Evolutionary conservation across 2,329 filamentous ascomycete genomes (phyloP).

Genomic region (Thelonectria olida): DNA sequence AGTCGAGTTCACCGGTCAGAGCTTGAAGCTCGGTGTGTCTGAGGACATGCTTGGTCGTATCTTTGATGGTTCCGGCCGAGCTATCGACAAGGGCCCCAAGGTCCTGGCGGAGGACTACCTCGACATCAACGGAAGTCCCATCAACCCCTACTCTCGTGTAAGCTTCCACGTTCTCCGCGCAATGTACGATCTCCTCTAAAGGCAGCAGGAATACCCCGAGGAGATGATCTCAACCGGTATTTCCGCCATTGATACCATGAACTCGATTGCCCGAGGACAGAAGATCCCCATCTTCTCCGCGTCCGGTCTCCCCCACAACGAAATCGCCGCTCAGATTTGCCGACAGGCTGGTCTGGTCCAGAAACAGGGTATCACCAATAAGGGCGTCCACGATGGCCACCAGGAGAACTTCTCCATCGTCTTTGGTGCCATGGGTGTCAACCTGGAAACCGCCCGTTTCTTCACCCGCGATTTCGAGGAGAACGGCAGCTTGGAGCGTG

Average conservation of each 20-base stretch:
- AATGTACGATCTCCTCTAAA: slow-evolving; percentile 26
- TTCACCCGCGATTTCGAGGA: slow-evolving; percentile 99
- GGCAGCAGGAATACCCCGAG: slow-evolving; percentile 87
- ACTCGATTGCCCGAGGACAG: slow-evolving; percentile 96
- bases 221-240: slow-evolving; percentile 99
- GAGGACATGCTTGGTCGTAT: slow-evolving; percentile 99
- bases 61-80: slow-evolving; percentile 96
- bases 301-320: slow-evolving; percentile 97
- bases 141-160: slow-evolving; percentile 98
- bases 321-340: slow-evolving; percentile 99
- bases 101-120: slow-evolving; percentile 97
- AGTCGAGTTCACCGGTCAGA: slow-evolving; percentile 97
- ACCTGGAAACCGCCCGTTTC: slow-evolving; percentile 98
- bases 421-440: slow-evolving; percentile 99
- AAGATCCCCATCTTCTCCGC: slow-evolving; percentile 99
- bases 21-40: slow-evolving; percentile 97
- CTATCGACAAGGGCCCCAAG: slow-evolving; percentile 99
- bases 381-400: slow-evolving; percentile 95
- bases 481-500: slow-evolving; percentile 97
- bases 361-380: slow-evolving; percentile 80
- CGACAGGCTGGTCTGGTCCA: slow-evolving; percentile 94
- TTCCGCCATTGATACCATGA: slow-evolving; percentile 98
- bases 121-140: slow-evolving; percentile 98
- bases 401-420: slow-evolving; percentile 99
- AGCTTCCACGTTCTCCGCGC: slow-evolving; percentile 39